These are phyloP conservation scores for Trichosporon ovoides DNA, from an alignment of 1,284 basidiomycete genomes.

Conservation along the genomic window DNA sequence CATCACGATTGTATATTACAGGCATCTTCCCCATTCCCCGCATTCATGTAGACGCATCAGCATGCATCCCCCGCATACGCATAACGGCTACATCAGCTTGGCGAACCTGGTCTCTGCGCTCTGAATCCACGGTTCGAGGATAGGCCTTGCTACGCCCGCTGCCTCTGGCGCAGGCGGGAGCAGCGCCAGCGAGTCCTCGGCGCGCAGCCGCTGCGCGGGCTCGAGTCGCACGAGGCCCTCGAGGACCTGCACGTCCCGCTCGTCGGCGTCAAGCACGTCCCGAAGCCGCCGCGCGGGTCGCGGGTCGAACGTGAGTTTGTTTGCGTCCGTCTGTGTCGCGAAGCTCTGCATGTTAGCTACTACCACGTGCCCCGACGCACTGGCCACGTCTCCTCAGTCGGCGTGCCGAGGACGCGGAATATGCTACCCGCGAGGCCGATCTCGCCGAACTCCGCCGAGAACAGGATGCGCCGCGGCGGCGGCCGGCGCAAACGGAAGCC, in stretches of 20 bases:
- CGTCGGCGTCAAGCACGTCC: neutral
- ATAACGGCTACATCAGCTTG: conserved; percentile 2
- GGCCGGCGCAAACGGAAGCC: neutral
- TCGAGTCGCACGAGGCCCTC: conserved; percentile 15
- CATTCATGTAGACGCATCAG: conserved; percentile 1
- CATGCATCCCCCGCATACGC: neutral
- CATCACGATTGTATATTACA: neutral
- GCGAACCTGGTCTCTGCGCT: neutral
- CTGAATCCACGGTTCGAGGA: neutral
- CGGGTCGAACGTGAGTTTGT: conserved; percentile 34
- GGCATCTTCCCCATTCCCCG: neutral
- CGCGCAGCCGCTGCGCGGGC: conserved; percentile 4
- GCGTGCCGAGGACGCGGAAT: conserved; percentile 36
- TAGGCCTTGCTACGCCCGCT: neutral
- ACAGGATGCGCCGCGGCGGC: conserved; percentile 19
- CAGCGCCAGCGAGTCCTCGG: neutral
- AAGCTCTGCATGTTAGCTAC: conserved; percentile 27
- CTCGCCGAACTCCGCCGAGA: conserved; percentile 35
- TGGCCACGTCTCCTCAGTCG: conserved; percentile 33
- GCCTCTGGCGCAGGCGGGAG: neutral
- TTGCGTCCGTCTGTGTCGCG: conserved; percentile 29
- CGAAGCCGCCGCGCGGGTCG: conserved; percentile 8
- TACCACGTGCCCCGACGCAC: conserved; percentile 22
- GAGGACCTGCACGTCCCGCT: conserved; percentile 2
- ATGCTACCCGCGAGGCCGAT: conserved; percentile 42